Evolutionary conservation across 805 yeast species (phyloP).

Genomic region (Kluyveromyces nonfermentans): DNA sequence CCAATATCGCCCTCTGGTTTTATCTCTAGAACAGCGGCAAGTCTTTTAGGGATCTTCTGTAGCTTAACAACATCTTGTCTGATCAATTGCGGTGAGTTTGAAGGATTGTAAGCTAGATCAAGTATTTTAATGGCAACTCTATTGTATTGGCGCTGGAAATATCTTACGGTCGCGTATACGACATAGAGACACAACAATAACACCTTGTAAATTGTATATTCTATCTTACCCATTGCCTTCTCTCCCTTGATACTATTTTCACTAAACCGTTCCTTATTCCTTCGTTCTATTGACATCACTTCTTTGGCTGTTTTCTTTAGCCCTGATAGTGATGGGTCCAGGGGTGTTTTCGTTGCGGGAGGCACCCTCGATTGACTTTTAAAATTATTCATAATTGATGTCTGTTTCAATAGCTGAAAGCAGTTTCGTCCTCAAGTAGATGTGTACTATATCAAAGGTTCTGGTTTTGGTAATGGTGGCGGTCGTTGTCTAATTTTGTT

Average conservation of each 20-base stretch:
- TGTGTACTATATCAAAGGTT: not conserved
- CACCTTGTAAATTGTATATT: constrained; percentile 34
- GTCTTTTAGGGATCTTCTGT: constrained; percentile 64
- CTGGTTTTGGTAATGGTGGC: not conserved
- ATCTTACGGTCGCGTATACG: constrained; percentile 46
- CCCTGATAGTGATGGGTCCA: not conserved
- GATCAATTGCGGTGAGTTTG: constrained; percentile 75
- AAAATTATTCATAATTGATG: not conserved
- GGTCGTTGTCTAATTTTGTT: not conserved
- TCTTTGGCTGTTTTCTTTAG: constrained; percentile 1
- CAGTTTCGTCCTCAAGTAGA: not conserved
- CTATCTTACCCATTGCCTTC: constrained; percentile 11
- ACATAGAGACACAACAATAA: constrained; percentile 45
- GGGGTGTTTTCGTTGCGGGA: constrained; percentile 2
- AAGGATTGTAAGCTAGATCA: constrained; percentile 56
- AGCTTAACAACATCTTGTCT: constrained; percentile 71
- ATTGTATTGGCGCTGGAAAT: constrained; percentile 43
- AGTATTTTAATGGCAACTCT: constrained; percentile 46
- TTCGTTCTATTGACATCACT: constrained; percentile 1
- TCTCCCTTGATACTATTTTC: constrained; percentile 9
- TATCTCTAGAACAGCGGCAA: constrained; percentile 68
- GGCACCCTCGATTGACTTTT: not conserved
- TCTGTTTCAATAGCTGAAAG: not conserved
- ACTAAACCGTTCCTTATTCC: not conserved
- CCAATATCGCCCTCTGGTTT: constrained; percentile 75